Evolutionary conservation across 768 basidiomycete species (phyloP), one percentile per base, ranked within the genome.

Genomic region (Tubosaeta brunneosetosa): DNA sequence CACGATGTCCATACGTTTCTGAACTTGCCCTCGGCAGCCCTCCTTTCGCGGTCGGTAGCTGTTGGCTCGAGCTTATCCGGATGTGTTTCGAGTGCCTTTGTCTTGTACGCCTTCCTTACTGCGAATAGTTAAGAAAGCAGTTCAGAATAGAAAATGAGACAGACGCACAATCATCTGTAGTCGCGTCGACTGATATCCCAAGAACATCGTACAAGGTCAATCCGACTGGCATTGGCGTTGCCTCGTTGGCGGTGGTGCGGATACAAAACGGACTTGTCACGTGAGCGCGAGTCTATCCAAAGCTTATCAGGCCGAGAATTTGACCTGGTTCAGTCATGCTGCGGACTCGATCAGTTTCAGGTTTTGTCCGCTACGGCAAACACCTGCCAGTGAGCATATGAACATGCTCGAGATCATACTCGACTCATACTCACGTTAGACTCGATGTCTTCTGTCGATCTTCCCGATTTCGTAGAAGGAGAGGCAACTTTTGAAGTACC

Each of bases 91-190:
- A 88, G 72, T 10, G 80, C 84, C 59, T 78, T 82, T 55, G 77
- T 78, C 61, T 79, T 83, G 66, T 86, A 88, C 2, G 84, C 85
- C 59, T 74, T 82, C 47, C 83, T 80, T 51, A 88, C 86, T 66
- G 36, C 5, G 26, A 26, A 6, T 43, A 8, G 26, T 26, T 14
- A 16, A 19, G 49, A 55, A 4, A 59, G 53, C 42, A 42, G 41
- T 1, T 11, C 6, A 26, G 29, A 44, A 4, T 26, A 1, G 34
- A 41, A 4, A 43, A 53, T 13, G 26, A 47, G 37, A 41, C 31
- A 16, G 44, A 66, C 77, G 53, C 50, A 79, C 81, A 71, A 52
- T 83, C 80, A n/a, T 82, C 80, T 26, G 71, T 69, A 47, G 76
- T 71, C 50, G 79, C 80, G 44, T 70, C 67, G 25, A 59, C 66